Conservation (phyloP, 371 early-diverging fungal genomes). For the Mucor piriformis region DNA sequence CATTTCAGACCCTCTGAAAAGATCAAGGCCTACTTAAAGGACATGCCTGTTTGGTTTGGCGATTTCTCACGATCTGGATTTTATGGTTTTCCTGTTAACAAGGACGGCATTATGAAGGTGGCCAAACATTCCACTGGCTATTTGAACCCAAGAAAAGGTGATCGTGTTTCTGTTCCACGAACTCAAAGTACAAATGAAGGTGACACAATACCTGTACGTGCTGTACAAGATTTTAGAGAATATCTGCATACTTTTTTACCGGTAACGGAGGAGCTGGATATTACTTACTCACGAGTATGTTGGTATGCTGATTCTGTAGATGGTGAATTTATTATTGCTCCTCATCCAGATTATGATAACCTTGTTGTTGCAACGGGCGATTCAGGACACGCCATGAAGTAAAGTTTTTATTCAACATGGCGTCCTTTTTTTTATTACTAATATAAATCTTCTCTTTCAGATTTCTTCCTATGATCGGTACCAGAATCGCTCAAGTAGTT, state of each 20-base stretch:
- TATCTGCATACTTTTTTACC: slow-evolving; percentile 40
- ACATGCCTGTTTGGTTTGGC: slow-evolving; percentile 52
- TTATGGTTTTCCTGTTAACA: slow-evolving; percentile 59
- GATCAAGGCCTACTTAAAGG: slow-evolving; percentile 1
- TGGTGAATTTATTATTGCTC: slow-evolving; percentile 40
- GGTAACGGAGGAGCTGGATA: slow-evolving; percentile 26
- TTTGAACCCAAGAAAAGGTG: slow-evolving; percentile 14
- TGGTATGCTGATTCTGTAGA: slow-evolving; percentile 51
- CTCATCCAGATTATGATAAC: slow-evolving; percentile 45
- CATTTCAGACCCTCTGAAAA: slow-evolving; percentile 39
- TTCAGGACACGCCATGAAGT: slow-evolving; percentile 56
- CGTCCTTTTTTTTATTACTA: background rate
- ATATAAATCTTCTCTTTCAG: slow-evolving; percentile 1
- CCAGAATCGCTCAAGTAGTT: slow-evolving; percentile 30
- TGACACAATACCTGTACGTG: slow-evolving; percentile 43
- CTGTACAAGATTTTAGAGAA: slow-evolving; percentile 29
- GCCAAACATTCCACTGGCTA: slow-evolving; percentile 56
- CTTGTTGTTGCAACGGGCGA: slow-evolving; percentile 48
- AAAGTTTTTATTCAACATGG: too few species aligned
- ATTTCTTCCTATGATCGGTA: slow-evolving; percentile 34
- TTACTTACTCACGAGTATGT: slow-evolving; percentile 36
- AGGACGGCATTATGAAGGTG: slow-evolving; percentile 52
- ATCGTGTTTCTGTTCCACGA: slow-evolving; percentile 37
- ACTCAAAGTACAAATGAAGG: slow-evolving; percentile 35
- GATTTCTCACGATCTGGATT: slow-evolving; percentile 53